Evolutionary conservation across 805 yeast species (phyloP).

Genomic region (Cephaloascus fragrans): DNA sequence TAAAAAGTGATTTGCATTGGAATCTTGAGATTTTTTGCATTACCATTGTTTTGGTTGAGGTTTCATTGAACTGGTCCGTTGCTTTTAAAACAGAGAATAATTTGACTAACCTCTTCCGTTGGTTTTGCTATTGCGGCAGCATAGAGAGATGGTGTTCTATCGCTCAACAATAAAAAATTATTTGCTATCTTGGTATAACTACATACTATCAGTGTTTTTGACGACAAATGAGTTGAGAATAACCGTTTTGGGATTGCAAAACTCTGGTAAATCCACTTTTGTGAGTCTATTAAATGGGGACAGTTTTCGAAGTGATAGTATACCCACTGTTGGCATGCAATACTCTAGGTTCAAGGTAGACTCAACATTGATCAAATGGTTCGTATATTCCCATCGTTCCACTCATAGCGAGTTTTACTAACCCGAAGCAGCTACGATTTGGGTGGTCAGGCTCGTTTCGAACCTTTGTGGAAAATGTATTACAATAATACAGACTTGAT

Average conservation of each 20-base stretch:
- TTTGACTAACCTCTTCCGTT: too few relatives aligned
- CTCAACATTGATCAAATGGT: neutral
- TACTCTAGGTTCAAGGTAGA: neutral
- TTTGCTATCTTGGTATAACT: neutral
- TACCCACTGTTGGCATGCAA: slow-evolving; percentile 13
- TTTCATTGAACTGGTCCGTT: too few relatives aligned
- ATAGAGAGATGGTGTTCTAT: neutral
- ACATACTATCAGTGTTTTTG: slow-evolving; percentile 1
- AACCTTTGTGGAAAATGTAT: slow-evolving; percentile 11
- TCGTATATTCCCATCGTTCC: too few relatives aligned
- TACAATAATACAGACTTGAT: slow-evolving; percentile 8
- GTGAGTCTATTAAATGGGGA: slow-evolving; percentile 7
- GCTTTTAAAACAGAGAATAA: too few relatives aligned
- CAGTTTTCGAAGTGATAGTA: slow-evolving; percentile 6
- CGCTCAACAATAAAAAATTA: neutral
- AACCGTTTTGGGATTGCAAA: slow-evolving; percentile 15
- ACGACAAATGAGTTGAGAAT: slow-evolving; percentile 9
- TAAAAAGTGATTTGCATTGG: too few relatives aligned
- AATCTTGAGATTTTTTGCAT: too few relatives aligned
- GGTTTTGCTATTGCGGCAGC: too few relatives aligned
- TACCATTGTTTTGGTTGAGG: too few relatives aligned
- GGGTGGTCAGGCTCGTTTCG: slow-evolving; percentile 17
- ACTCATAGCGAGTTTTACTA: too few relatives aligned
- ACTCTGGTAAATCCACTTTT: slow-evolving; percentile 18
- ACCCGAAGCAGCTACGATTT: slow-evolving; percentile 13